Evolutionary conservation across 257 asterid species (phyloP), one percentile per base, ranked within the genome.

Genomic region (Nicotiana knightiana): DNA sequence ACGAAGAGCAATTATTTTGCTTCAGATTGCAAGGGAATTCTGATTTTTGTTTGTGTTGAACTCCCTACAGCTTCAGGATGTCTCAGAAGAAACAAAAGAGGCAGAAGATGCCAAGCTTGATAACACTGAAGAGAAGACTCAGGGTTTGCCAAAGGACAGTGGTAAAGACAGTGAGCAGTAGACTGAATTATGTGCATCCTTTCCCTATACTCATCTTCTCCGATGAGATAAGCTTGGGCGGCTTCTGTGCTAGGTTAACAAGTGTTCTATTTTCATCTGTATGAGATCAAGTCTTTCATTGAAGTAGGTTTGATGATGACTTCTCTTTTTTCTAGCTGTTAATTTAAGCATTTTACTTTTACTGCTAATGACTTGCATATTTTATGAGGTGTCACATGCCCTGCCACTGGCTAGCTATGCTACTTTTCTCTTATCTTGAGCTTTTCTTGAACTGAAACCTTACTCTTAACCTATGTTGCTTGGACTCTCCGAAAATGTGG

Each of bases 61-160:
- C 33, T 59, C 80, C 79, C 86, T 71, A 63, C 81, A 93, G 94
- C 89, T 92, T 87, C 94, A 92, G 88, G 97, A 93, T 85, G 91
- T 82, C 84, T 48, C 84, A 2, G 88, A 79, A 61, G 92, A 82
- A 65, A 70, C 82, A 48, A 86, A 85, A 46, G 91, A 80, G 81
- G 63, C 73, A 5, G 91, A 76, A 81, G 88, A 17, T 78, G 67
- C 85, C 16, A 88, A 77, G 62, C 63, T 55, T 46, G 93, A 88
- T 77, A 83, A 46, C 78, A 80, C 53, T 83, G 89, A 86, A 62
- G 91, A 66, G 67, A 68, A 54, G 35, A 77, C 79, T 59, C 83
- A 85, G 76, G 89, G 79, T 73, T 35, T 51, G 78, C 85, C 89
- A 67, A 89, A 77, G 26, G 88, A 87, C 54, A 77, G 62, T 63